Evolutionary conservation across 495 filamentous ascomycete genomes (phyloP).

Genomic region (Tuber brumale): DNA sequence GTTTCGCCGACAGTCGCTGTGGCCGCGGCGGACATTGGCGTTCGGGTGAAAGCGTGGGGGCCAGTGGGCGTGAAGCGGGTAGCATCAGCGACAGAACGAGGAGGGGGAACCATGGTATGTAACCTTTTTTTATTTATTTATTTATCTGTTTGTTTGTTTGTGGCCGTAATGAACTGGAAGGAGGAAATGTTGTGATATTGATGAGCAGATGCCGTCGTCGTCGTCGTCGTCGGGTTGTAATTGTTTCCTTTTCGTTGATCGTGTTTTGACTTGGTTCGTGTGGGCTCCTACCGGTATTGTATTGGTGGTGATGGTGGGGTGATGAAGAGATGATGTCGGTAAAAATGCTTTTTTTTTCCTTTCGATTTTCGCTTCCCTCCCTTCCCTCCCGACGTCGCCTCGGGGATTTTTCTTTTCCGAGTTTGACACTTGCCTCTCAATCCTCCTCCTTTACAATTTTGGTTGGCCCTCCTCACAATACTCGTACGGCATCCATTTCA

Average conservation of each 20-base stretch:
- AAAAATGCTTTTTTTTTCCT: neutral
- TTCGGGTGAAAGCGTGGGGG: conserved; percentile 67
- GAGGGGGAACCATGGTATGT: conserved; percentile 48
- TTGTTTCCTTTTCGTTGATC: neutral
- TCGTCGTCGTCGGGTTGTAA: neutral
- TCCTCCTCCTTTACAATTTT: neutral
- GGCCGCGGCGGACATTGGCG: conserved; percentile 35
- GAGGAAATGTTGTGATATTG: neutral
- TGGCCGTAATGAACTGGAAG: conserved; percentile 7
- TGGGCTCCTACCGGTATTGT: neutral
- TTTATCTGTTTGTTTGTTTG: neutral
- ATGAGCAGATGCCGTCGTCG: neutral
- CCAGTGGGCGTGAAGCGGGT: conserved; percentile 92
- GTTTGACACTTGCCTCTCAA: neutral
- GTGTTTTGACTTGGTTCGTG: neutral
- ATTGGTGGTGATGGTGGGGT: neutral
- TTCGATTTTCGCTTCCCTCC: neutral
- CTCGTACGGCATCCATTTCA: neutral
- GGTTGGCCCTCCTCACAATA: neutral
- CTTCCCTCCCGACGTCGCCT: neutral
- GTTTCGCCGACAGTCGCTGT: conserved; percentile 56
- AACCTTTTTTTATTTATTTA: neutral
- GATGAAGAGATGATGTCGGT: neutral
- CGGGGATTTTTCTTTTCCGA: neutral
- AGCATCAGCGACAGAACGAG: conserved; percentile 84